These are phyloP conservation scores for Patellaria atrata DNA, from an alignment of 495 filamentous ascomycete species.

Conservation along the genomic window DNA sequence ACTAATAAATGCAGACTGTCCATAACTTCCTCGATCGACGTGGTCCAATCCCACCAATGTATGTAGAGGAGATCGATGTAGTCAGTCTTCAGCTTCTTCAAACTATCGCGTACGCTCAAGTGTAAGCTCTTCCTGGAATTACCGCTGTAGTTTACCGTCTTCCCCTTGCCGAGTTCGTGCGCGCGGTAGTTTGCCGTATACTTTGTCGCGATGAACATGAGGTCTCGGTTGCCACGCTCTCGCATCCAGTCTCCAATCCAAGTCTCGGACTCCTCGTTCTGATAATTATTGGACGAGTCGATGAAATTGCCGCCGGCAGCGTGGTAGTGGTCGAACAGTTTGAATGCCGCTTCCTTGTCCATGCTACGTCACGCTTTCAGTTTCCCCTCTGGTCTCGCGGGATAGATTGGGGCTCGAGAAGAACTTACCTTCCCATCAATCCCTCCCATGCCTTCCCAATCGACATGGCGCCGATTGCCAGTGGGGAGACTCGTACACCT, in stretches of 20 bases:
- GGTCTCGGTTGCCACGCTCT: conserved; percentile 35
- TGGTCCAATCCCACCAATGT: conserved; percentile 30
- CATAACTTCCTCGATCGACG: conserved; percentile 29
- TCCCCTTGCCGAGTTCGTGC: not conserved
- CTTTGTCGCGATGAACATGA: conserved; percentile 61
- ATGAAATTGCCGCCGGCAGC: conserved; percentile 65
- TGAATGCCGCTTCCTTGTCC: conserved; percentile 42
- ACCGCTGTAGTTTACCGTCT: conserved; percentile 14
- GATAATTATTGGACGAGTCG: conserved; percentile 50
- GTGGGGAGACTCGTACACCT: conserved; percentile 44
- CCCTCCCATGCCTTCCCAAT: conserved; percentile 41
- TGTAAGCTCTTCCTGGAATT: conserved; percentile 42
- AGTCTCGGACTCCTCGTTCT: conserved; percentile 51
- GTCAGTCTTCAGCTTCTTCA: conserved; percentile 48
- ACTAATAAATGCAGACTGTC: conserved; percentile 25
- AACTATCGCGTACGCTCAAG: conserved; percentile 37
- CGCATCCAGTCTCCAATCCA: conserved; percentile 73
- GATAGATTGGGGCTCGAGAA: not conserved
- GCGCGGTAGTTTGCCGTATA: conserved; percentile 31
- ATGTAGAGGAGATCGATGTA: conserved; percentile 44
- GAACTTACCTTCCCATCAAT: conserved; percentile 18
- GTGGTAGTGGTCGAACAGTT: conserved; percentile 48
- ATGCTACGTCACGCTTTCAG: conserved; percentile 30
- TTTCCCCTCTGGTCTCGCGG: not conserved
- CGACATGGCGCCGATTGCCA: conserved; percentile 43